A percentile compares a stretch with the other conserved stretches of the same genome.
These are phyloP conservation scores for Phytophthora cryptogea DNA, from an alignment of 352 stramenopile genomes.

Conservation along the genomic window DNA sequence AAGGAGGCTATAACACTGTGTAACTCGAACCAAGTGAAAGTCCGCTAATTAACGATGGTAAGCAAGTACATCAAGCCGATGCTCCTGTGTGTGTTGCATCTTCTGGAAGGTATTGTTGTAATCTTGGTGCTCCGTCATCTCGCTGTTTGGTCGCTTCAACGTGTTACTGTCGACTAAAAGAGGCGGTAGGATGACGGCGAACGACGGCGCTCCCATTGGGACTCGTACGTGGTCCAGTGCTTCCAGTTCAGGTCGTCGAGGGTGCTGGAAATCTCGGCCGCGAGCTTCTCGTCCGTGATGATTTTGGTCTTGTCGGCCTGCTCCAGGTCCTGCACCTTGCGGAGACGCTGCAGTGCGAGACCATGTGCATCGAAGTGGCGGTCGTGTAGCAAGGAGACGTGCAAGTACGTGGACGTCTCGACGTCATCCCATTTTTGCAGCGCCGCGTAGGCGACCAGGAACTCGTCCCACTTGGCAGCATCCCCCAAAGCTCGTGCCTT, in stretches of 20 bases:
- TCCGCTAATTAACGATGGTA: too few species aligned
- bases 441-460: constrained; percentile 46
- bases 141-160: too few species aligned
- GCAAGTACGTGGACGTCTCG: constrained; percentile 53
- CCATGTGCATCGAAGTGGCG: constrained; percentile 49
- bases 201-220: constrained; percentile 65
- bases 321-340: constrained; percentile 68
- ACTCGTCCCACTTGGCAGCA: constrained; percentile 54
- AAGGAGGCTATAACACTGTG: too few species aligned
- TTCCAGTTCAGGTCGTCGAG: constrained; percentile 54
- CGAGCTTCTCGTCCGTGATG: constrained; percentile 58
- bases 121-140: too few species aligned
- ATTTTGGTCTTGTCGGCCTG: constrained; percentile 71
- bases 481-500: constrained; percentile 78
- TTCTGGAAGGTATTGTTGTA: too few species aligned
- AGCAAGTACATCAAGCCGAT: neutral
- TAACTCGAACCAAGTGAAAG: too few species aligned
- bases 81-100: neutral
- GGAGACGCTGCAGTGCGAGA: constrained; percentile 69
- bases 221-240: constrained; percentile 60
- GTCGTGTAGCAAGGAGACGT: constrained; percentile 68
- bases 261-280: constrained; percentile 44
- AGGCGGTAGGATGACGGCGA: constrained; percentile 56
- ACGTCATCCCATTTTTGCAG: constrained; percentile 85
- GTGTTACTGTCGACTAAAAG: constrained; percentile 48